Percentiles rank a stretch among this genome's conserved stretches.
Conservation (phyloP, 352 stramenopile genomes). For the Phytophthora sp. region DNA sequence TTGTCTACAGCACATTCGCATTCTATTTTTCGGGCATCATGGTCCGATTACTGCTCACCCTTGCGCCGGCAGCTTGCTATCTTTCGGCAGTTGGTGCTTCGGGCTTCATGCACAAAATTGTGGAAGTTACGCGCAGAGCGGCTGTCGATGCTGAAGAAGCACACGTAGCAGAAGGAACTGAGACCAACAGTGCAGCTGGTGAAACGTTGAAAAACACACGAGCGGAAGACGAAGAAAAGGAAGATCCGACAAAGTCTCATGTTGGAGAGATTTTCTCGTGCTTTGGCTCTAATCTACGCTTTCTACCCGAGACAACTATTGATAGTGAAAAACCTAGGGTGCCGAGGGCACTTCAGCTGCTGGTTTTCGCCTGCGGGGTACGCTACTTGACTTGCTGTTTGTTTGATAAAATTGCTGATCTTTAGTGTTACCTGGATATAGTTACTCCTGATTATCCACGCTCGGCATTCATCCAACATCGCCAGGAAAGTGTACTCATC, state of each 20-base stretch:
- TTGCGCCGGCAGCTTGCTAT: conserved; percentile 91
- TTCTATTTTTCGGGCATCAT: conserved; percentile 95
- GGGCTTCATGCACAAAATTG: conserved; percentile 55
- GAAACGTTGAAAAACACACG: neutral
- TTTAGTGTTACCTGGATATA: conserved; percentile 24
- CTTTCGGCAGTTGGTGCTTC: conserved; percentile 88
- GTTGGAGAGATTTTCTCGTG: conserved; percentile 38
- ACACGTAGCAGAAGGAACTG: neutral
- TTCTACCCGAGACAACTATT: conserved; percentile 33
- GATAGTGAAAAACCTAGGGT: conserved; percentile 14
- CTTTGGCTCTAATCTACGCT: conserved; percentile 36
- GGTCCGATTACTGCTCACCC: conserved; percentile 92
- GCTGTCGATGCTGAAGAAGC: conserved; percentile 8
- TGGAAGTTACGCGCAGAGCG: conserved; percentile 26
- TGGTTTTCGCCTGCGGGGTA: conserved; percentile 70
- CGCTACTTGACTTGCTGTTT: conserved; percentile 16
- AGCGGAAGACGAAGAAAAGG: conserved; percentile 20
- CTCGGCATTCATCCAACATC: conserved; percentile 64
- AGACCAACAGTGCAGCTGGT: neutral
- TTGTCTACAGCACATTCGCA: conserved; percentile 91
- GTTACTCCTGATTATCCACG: conserved; percentile 74
- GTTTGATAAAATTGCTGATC: conserved; percentile 1
- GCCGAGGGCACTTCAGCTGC: conserved; percentile 36
- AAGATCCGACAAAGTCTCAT: conserved; percentile 31
- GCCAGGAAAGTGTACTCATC: conserved; percentile 82